Evolutionary conservation across 225 moss, liverwort and hornwort species (phyloP), one percentile per base, ranked within the genome.

Genomic region (Physcomitrium patens): DNA sequence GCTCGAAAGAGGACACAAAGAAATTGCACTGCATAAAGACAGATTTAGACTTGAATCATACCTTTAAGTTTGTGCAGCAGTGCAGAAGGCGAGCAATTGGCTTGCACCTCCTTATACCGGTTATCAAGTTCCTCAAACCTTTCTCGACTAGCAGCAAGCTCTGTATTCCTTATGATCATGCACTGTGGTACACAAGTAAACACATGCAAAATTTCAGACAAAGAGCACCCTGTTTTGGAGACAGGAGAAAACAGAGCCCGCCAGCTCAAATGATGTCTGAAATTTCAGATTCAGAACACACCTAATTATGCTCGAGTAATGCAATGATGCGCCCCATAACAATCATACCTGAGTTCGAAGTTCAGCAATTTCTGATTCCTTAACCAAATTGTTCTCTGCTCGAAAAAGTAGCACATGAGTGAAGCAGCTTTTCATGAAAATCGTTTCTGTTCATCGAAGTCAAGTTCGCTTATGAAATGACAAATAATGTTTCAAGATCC

Each of bases 131-230:
- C 91, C 71, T 92, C 91, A 59, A 92, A 92, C 63, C 78, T 89
- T 71, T 90, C 91, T 76, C 76, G 83, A 53, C 92, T 90, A 72
- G 91, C 85, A 70, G 90, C 91, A 55, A 94, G 82, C 77, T 94
- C 89, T 61, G 91, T 91, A 59, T 88, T 91, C 70, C 88, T 86
- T 75, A 94, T 91, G 41, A 91, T 91, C 85, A 86, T 91, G 82
- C 91, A 94, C 89, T 91, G 78, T 52, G 13, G 45, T 44, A 62
- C 24, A 72, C 46, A 75, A 69, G 59, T 60, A 45, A 73, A 70
- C 19, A 64, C 31, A 49, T 50, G 10, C 50, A 72, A 10, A 31
- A 62, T 31, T 49, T 31, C 48, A 14, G 10, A 27, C 41, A 27
- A 55, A 64, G 63, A 15, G 2, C 17, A 46, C 31, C 16, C 63